Base-by-base conservation (phyloP, 2,329 filamentous ascomycete genomes). In the Paracoccidioides brasiliensis region DNA sequence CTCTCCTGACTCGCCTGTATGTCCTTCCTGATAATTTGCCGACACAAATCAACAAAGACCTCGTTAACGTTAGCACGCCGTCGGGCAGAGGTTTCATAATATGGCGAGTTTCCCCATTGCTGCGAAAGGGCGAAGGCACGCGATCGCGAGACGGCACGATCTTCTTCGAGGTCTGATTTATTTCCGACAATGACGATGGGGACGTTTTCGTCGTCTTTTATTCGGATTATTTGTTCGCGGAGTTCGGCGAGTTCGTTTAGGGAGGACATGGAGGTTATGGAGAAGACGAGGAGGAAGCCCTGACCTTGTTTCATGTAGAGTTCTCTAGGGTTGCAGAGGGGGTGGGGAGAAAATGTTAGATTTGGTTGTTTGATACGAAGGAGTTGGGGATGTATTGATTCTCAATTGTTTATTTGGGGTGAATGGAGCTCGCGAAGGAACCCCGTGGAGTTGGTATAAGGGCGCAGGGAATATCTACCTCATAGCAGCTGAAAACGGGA, bases 221-320 rank as follows among this genome's bases (percentile, higher is more conserved):
- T 91, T 58, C 88, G 87, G 58, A 90, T 85, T 60, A 95, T 94
- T 71, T 95, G 88, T 66, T 95, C 88, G 52, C 88, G 85, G 44
- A 95, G 78, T 63, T 87, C 85, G 62, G 82, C 79, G 35, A 95
- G 80, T 70, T 95, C 89, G 63, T 83, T 80, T 43, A 95, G 78
- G n/a, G 88, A 94, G 38, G 87, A 87, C 58, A 80, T 77, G 59
- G 88, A 93, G 15, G 88, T 91, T 67, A 95, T 95, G 72, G 86
- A 91, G 74, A 95, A 95, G 56, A 95, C 90, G 41, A 95, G 79
- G 55, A 95, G 80, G 69, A 95, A 95, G 0, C 90, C 89, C 72
- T 95, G 88, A 55, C 89, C 89, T 42, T 89, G 88, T 69, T 93
- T 93, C 88, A 95, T 94, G 75, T 95, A 93, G 48, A 91, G 77